phyloP scores from a whole-genome alignment of 2,329 filamentous ascomycete genomes.

The Trichoderma guizhouense region DNA sequence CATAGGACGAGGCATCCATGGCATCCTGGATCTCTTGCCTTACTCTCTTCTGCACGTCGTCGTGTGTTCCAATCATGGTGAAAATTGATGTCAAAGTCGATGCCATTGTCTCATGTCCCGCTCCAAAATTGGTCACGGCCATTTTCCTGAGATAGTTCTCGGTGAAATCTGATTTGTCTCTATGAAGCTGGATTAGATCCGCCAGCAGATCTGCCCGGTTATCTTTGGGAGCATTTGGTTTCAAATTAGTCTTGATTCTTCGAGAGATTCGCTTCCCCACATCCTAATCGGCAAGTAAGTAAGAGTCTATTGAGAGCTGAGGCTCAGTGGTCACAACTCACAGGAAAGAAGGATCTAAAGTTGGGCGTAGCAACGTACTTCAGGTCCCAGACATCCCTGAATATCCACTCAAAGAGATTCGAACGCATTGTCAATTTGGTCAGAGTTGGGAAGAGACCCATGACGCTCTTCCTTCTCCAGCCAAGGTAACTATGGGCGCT shows the following conservation, averaged over 20 bases:
- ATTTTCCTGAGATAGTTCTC: slow-evolving; percentile 49
- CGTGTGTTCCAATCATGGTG: slow-evolving; percentile 44
- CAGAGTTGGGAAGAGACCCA: slow-evolving; percentile 47
- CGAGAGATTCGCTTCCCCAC: slow-evolving; percentile 34
- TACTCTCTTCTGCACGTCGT: slow-evolving; percentile 32
- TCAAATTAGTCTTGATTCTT: slow-evolving; percentile 32
- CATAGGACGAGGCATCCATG: slow-evolving; percentile 23
- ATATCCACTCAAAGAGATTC: slow-evolving; percentile 37
- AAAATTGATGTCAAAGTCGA: slow-evolving; percentile 50
- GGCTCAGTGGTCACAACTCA: slow-evolving; percentile 26
- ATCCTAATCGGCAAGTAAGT: slow-evolving; percentile 27
- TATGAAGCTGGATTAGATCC: slow-evolving; percentile 47
- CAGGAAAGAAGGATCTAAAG: slow-evolving; percentile 50
- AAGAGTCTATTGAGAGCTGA: not conserved
- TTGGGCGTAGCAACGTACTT: slow-evolving; percentile 42
- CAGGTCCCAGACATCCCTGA: slow-evolving; percentile 43
- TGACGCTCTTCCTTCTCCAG: slow-evolving; percentile 52
- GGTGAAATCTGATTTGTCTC: slow-evolving; percentile 43
- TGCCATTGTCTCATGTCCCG: slow-evolving; percentile 53
- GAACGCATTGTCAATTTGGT: slow-evolving; percentile 39
- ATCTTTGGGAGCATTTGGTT: slow-evolving; percentile 31
- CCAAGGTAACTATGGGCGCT: slow-evolving; percentile 47
- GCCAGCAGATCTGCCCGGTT: slow-evolving; percentile 40
- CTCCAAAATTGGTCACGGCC: slow-evolving; percentile 54
- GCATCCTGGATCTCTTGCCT: slow-evolving; percentile 31